Evolutionary conservation across 305 asterid genomes (phyloP).

Genomic region (Fraxinus velutina): DNA sequence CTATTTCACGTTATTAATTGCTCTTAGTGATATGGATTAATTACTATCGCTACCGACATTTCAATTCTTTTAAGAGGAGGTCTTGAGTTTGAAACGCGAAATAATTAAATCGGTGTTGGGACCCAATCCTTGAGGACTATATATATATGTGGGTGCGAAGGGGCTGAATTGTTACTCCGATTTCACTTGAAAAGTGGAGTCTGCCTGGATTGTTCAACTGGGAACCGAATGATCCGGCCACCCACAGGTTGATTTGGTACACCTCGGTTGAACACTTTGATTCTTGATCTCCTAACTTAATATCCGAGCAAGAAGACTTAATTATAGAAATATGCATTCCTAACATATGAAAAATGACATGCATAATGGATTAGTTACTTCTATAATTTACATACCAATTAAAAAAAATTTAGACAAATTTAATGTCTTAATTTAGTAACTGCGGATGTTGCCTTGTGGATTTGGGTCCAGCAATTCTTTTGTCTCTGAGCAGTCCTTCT

Average conservation of each 20-base stretch:
- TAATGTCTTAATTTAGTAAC: neutral
- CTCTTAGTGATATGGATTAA: neutral
- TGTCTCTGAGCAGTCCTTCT: slow-evolving; percentile 39
- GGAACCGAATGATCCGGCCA: neutral
- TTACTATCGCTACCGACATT: neutral
- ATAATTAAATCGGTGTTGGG: neutral
- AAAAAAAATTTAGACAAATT: neutral
- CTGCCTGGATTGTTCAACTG: neutral
- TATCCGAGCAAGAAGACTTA: neutral
- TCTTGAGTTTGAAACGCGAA: neutral
- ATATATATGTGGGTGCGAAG: neutral
- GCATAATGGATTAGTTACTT: neutral
- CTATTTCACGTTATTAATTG: neutral
- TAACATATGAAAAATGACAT: neutral
- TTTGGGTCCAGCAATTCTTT: slow-evolving; percentile 27
- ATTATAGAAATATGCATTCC: neutral
- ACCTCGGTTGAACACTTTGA: neutral
- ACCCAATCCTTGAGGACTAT: neutral
- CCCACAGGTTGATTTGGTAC: neutral
- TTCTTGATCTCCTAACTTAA: neutral
- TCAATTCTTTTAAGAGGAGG: neutral
- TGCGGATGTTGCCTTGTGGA: slow-evolving; percentile 15
- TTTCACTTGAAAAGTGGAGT: neutral
- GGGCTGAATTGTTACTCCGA: neutral
- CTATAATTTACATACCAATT: neutral